phyloP scores from a whole-genome alignment of 2,329 filamentous ascomycete species.

The Mycosphaerelloides madeirae region DNA sequence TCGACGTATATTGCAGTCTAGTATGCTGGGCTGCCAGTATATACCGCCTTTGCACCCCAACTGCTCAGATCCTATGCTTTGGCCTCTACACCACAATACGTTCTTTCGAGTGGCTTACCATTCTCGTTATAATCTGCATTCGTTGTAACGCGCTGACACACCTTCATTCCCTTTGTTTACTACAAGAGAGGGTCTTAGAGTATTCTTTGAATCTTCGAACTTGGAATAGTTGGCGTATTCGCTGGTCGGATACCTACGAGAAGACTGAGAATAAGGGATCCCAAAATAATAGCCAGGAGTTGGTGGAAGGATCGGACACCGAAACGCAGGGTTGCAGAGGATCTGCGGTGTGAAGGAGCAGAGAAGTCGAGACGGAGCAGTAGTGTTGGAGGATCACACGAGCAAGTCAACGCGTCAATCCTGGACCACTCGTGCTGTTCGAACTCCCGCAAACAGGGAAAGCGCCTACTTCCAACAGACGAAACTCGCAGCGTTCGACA shows the following conservation, averaged over 20 bases:
- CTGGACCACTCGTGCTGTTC: background rate
- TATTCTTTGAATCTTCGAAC: background rate
- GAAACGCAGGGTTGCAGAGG: background rate
- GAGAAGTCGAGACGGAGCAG: background rate
- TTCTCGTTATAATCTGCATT: conserved; percentile 15
- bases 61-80: conserved; percentile 18
- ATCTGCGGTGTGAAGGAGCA: background rate
- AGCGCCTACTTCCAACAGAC: background rate
- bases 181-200: background rate
- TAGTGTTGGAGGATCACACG: background rate
- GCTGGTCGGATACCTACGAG: conserved; percentile 11
- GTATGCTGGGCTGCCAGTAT: conserved; percentile 7
- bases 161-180: conserved; percentile 1
- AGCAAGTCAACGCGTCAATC: background rate
- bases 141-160: conserved; percentile 16
- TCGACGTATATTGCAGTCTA: conserved; percentile 15
- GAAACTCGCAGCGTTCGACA: background rate
- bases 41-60: conserved; percentile 13
- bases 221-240: conserved; percentile 9
- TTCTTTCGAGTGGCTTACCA: conserved; percentile 13
- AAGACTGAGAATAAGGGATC: background rate
- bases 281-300: background rate
- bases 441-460: background rate
- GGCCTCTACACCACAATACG: conserved; percentile 17
- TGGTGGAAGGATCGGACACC: conserved; percentile 2